Conservation (phyloP, 345 rosid genomes). For the Ceriops decandra region DNA sequence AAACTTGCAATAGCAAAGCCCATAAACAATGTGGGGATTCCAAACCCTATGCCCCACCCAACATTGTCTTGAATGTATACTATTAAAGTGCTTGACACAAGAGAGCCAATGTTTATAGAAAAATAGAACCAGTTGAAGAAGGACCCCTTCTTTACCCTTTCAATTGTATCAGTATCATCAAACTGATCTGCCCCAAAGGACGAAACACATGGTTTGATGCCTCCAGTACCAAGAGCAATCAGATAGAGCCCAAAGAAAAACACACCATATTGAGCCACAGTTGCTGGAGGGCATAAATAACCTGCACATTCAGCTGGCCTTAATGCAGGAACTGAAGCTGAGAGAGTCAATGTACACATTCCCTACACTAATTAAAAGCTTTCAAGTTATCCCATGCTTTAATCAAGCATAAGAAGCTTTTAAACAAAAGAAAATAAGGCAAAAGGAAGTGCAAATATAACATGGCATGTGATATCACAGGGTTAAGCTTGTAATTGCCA, state of each 20-base stretch:
- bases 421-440: too few relatives aligned
- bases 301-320: too few relatives aligned
- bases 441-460: too few relatives aligned
- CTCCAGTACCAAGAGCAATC: slow-evolving; percentile 86
- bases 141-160: too few relatives aligned
- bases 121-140: slow-evolving; percentile 34
- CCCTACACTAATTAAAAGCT: too few relatives aligned
- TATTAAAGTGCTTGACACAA: slow-evolving; percentile 69
- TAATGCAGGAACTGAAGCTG: too few relatives aligned
- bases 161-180: slow-evolving; percentile 57
- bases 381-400: too few relatives aligned
- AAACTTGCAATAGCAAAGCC: slow-evolving; percentile 76
- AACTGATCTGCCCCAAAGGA: slow-evolving; percentile 96
- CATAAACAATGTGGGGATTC: slow-evolving; percentile 84
- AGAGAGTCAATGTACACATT: too few relatives aligned
- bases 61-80: slow-evolving; percentile 89
- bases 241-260: slow-evolving; percentile 85
- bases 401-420: too few relatives aligned
- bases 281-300: slow-evolving; percentile 58
- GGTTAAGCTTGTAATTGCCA: too few relatives aligned
- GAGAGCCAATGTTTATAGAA: slow-evolving; percentile 88
- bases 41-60: slow-evolving; percentile 94
- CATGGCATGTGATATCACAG: too few relatives aligned
- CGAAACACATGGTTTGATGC: slow-evolving; percentile 92
- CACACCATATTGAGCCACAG: slow-evolving; percentile 58